Evolutionary conservation across 495 filamentous ascomycete species (phyloP).

Genomic region (Tuber calosporum): DNA sequence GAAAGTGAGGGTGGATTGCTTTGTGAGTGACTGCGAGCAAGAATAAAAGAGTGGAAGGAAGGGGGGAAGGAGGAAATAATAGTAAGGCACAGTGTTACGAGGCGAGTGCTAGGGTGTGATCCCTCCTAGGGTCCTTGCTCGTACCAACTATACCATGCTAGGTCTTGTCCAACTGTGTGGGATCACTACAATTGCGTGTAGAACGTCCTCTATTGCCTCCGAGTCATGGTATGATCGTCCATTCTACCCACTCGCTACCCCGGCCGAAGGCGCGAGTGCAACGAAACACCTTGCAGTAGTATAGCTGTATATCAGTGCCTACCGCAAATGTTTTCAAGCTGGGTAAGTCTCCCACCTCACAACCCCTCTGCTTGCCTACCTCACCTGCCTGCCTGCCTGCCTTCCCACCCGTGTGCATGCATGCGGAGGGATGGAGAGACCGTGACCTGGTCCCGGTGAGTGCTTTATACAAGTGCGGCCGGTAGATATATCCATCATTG

Average conservation of each 20-base stretch:
- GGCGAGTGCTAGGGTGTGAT: neutral
- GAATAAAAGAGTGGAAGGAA: neutral
- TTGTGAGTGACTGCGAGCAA: neutral
- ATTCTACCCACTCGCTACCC: neutral
- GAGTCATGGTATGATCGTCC: neutral
- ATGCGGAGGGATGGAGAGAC: neutral
- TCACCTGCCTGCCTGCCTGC: neutral
- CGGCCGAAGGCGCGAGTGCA: neutral
- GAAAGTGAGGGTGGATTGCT: neutral
- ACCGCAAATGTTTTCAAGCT: neutral
- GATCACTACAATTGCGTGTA: neutral
- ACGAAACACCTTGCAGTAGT: neutral
- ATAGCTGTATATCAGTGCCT: neutral
- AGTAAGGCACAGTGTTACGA: neutral
- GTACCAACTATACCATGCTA: neutral
- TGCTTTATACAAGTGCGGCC: no score
- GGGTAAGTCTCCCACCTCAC: neutral
- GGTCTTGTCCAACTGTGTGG: neutral
- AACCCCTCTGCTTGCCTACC: neutral
- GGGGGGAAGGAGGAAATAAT: neutral
- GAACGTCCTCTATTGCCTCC: neutral
- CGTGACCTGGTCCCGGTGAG: neutral
- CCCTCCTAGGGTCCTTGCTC: neutral
- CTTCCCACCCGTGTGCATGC: neutral
- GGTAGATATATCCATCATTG: no score